phyloP scores from a whole-genome alignment of 2,329 filamentous ascomycete species.

The Penicillium janthinellum region DNA sequence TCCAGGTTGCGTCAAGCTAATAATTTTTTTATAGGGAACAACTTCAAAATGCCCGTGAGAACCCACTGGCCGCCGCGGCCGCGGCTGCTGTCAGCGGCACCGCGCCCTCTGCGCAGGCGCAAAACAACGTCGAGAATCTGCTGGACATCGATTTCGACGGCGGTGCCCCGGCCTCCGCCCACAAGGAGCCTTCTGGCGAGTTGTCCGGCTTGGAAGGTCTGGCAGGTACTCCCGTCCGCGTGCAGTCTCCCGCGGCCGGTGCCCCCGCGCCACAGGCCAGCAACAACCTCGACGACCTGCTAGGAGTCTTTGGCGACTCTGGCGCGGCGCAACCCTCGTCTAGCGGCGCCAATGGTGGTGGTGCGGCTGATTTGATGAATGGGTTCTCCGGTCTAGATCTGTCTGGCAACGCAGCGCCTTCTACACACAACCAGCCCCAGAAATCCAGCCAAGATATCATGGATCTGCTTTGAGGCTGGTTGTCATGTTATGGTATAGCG shows the following conservation, averaged over 20 bases:
- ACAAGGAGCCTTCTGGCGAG: slow-evolving; percentile 62
- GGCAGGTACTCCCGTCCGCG: slow-evolving; percentile 59
- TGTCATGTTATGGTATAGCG: slow-evolving; percentile 12
- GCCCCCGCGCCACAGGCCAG: slow-evolving; percentile 34
- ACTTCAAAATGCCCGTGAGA: slow-evolving; percentile 86
- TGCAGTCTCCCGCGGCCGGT: slow-evolving; percentile 47
- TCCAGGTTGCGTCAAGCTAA: slow-evolving; percentile 20
- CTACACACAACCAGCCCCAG: slow-evolving; percentile 38
- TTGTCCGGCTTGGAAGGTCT: slow-evolving; percentile 64
- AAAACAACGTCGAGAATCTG: slow-evolving; percentile 88
- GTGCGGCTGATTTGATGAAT: slow-evolving; percentile 65
- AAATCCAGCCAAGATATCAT: slow-evolving; percentile 60
- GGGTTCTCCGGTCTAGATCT: slow-evolving; percentile 84
- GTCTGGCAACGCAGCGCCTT: slow-evolving; percentile 50
- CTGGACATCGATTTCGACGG: slow-evolving; percentile 97
- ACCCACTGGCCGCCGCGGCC: slow-evolving; percentile 84
- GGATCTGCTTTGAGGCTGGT: slow-evolving; percentile 52
- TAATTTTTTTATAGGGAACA: slow-evolving; percentile 64
- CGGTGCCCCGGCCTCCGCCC: slow-evolving; percentile 82
- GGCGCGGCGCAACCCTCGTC: slow-evolving; percentile 39
- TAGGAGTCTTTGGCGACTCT: slow-evolving; percentile 65
- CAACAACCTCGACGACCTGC: slow-evolving; percentile 79
- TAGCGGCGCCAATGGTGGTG: slow-evolving; percentile 36
- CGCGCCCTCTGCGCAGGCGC: slow-evolving; percentile 52
- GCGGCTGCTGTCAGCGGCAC: slow-evolving; percentile 63